phyloP scores from a whole-genome alignment of 176 grass and related monocot species.

The Aegilops sharonensis region DNA sequence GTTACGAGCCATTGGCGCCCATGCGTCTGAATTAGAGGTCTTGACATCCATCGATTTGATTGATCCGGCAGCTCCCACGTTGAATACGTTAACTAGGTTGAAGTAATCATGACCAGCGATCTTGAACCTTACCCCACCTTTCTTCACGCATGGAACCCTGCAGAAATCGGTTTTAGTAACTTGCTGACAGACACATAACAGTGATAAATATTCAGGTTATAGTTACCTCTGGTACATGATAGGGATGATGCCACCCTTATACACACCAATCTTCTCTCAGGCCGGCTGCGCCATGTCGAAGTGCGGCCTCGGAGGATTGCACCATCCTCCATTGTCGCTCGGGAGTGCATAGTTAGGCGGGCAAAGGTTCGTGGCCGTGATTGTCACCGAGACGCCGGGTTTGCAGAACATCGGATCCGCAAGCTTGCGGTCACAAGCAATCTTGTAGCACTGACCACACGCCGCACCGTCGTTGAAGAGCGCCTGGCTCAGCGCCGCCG shows the following conservation, averaged over 20 bases:
- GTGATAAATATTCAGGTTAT: not conserved
- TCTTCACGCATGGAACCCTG: not conserved
- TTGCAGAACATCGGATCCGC: slow-evolving; percentile 19
- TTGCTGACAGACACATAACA: not conserved
- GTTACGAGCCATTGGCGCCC: not conserved
- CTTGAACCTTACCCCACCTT: not conserved
- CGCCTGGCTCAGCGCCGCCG: slow-evolving; percentile 51
- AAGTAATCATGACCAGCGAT: not conserved
- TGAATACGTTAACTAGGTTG: not conserved
- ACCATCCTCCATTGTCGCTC: slow-evolving; percentile 38
- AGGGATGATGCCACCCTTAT: slow-evolving; percentile 49
- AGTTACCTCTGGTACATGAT: slow-evolving; percentile 48
- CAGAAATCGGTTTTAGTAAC: not conserved
- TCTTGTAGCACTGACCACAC: slow-evolving; percentile 55
- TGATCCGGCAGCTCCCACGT: not conserved
- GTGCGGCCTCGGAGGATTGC: slow-evolving; percentile 36
- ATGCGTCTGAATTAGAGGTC: not conserved
- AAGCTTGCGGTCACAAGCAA: slow-evolving; percentile 35
- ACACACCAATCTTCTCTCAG: slow-evolving; percentile 53
- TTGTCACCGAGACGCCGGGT: slow-evolving; percentile 8
- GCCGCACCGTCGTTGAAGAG: slow-evolving; percentile 45
- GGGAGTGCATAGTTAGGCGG: slow-evolving; percentile 28
- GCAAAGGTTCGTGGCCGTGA: slow-evolving; percentile 47
- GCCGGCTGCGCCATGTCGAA: slow-evolving; percentile 58
- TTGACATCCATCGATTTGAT: not conserved